Base-by-base conservation (phyloP, 371 early-diverging fungal species). In the Circinella umbellata region DNA sequence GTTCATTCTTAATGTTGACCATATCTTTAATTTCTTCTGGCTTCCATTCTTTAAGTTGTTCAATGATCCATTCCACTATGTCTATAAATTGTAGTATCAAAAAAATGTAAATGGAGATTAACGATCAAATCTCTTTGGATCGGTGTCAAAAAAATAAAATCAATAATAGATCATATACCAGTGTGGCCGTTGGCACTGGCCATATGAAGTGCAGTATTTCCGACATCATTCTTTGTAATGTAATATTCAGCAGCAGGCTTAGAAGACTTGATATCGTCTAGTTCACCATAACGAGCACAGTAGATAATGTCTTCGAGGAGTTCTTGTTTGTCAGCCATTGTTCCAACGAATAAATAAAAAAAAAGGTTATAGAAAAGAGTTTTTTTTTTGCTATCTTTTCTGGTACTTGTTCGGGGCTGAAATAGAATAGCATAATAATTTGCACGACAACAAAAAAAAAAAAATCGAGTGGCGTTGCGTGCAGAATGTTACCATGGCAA, bases 161-260 rank as follows among this genome's bases (percentile, higher is more conserved):
- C 6, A 42, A 9, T 9, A 42, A 42, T 9, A 42, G 42, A 42
- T 42, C 42, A 42, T 1, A 9, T 88, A 90, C 90, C 90, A 38
- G 86, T 18, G 71, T 95, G 93, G 51, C 92, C 92, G 76, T 95
- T 96, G 49, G 94, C 95, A 67, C 90, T 79, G 38, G 95, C 94
- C 91, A 94, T 94, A 73, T 94, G 94, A 42, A 96, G 78, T 14
- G 93, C 89, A 3, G 95, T 93, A 72, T 91, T 89, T 57, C 92
- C 92, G 53, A 76, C 73, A 17, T 88, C 88, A 57, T 89, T 86
- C 47, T 79, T 75, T 59, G 62, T 61, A 13, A 76, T 66, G 38
- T 79, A 78, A 10, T 73, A 60, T 54, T 78, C 71, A 8, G 81
- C 71, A 20, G 69, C 66, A 38, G 77, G 65, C 9, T 92, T 82